These are phyloP conservation scores for Blastocystis sp. DNA, from an alignment of 352 stramenopile species.

Conservation along the genomic window DNA sequence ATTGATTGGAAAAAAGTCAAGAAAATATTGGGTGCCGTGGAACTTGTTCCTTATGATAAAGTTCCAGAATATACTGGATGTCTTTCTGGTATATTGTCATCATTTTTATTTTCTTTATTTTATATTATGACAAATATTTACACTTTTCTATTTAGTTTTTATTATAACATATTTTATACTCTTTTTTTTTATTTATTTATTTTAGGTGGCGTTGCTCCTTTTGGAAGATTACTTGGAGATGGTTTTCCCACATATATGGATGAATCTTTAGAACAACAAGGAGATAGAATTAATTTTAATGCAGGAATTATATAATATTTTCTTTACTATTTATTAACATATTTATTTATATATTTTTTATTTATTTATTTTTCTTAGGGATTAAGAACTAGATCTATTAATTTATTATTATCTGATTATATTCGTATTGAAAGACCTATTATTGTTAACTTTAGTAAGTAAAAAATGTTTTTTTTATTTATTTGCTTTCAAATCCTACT, in stretches of 20 bases:
- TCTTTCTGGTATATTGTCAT: slow-evolving; percentile 8
- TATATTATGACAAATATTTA: too few species aligned
- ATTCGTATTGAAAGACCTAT: slow-evolving; percentile 16
- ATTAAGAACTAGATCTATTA: slow-evolving; percentile 8
- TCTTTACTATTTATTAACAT: too few species aligned
- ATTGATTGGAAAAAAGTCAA: slow-evolving; percentile 26
- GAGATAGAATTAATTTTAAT: slow-evolving; percentile 24
- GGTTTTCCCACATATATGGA: slow-evolving; percentile 20
- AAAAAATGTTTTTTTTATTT: too few species aligned
- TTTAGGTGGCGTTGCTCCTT: slow-evolving; percentile 23
- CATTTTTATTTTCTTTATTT: too few species aligned
- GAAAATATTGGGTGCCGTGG: background rate
- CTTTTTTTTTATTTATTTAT: too few species aligned
- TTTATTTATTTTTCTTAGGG: too few species aligned
- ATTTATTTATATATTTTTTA: too few species aligned
- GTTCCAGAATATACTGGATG: slow-evolving; percentile 1
- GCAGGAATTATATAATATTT: background rate
- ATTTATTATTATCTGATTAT: slow-evolving; percentile 22
- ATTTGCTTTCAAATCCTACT: too few species aligned
- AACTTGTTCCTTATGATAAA: slow-evolving; percentile 7
- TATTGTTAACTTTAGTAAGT: slow-evolving; percentile 24
- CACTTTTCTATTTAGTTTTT: too few species aligned
- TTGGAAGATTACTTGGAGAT: slow-evolving; percentile 14
- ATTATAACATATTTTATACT: too few species aligned
- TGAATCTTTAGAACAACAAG: slow-evolving; percentile 16